Evolutionary conservation across 495 filamentous ascomycete species (phyloP), one percentile per base, ranked within the genome.

Genomic region (Penicillium maclennaniae): DNA sequence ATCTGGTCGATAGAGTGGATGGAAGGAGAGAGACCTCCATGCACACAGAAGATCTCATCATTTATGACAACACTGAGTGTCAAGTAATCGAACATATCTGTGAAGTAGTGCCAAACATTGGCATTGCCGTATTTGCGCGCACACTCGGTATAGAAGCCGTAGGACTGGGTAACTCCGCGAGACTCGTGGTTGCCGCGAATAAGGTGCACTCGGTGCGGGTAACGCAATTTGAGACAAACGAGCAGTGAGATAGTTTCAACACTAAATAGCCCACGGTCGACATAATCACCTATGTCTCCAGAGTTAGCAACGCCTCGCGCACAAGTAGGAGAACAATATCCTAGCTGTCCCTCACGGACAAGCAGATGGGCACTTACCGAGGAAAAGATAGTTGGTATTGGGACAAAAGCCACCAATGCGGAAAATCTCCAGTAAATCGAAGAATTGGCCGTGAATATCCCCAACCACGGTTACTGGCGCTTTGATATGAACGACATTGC

Each of bases 1-100:
- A 98, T 97, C 70, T 98, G 93, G 65, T 98, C 93, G 65, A 98
- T 96, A 16, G 89, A 95, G 69, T 98, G 93, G 58, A 98, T 97
- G 5, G 89, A 95, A 0, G 93, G 93, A 6, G 89, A 95, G 26
- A 97, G 83, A 9, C 93, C 91, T 58, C 93, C 93, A 69, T 98
- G 93, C 6, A 98, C 93, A 68, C 93, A 98, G 70, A 98, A 97
- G 58, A 98, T 97, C 68, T 97, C 88, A 69, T 98, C 86, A 71
- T 97, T 93, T 65, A 98, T 97, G 53, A 98, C 93, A 36, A 97
- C 95, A 56, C 88, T 93, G 42, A 98, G 74, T 3, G 92, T 96
- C 47, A 98, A 80, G 66, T 92, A 98, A 73, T 98, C 93, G 71
- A 98, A 98, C 92, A 98, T 97, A 72, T 98, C 93, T 47, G 93